Conservation (phyloP, 805 yeast genomes). For the Nakazawaea sp. region DNA sequence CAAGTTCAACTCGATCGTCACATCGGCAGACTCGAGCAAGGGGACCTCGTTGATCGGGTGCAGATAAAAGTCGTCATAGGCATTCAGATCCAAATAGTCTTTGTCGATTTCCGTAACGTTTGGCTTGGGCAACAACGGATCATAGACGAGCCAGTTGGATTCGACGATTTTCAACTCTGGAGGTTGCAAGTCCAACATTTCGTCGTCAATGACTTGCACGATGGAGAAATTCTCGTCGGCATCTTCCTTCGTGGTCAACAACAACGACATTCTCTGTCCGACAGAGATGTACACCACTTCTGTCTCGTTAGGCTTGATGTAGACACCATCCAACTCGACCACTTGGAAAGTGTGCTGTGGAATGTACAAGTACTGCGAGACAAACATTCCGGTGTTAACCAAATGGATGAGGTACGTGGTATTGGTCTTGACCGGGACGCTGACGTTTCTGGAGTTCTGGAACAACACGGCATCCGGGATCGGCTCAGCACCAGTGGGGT, state of each 20-base stretch:
- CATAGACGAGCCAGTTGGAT: conserved; percentile 51
- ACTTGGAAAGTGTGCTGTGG: conserved; percentile 69
- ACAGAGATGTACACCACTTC: conserved; percentile 59
- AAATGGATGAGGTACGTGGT: conserved; percentile 61
- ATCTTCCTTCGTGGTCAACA: conserved; percentile 47
- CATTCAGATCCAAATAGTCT: conserved; percentile 43
- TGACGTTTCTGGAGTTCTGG: conserved; percentile 55
- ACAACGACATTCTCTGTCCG: conserved; percentile 75
- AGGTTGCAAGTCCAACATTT: conserved; percentile 69
- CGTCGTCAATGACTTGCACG: conserved; percentile 53
- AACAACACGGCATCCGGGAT: conserved; percentile 61
- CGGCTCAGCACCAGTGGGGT: conserved; percentile 85
- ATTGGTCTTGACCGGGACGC: conserved; percentile 48
- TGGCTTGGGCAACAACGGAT: conserved; percentile 26
- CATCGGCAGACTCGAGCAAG: conserved; percentile 54
- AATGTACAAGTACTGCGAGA: conserved; percentile 60
- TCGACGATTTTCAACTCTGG: conserved; percentile 45
- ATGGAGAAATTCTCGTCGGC: conserved; percentile 47
- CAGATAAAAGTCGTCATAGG: conserved; percentile 41
- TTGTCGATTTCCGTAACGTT: conserved; percentile 60
- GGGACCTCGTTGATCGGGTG: conserved; percentile 31
- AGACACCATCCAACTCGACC: conserved; percentile 72
- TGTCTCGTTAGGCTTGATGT: conserved; percentile 49
- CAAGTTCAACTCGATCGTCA: conserved; percentile 50
- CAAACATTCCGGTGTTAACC: conserved; percentile 65